Percentiles rank a stretch among this genome's conserved stretches.
Conservation (phyloP, 345 rosid species). For the Aquilaria yunnanensis region DNA sequence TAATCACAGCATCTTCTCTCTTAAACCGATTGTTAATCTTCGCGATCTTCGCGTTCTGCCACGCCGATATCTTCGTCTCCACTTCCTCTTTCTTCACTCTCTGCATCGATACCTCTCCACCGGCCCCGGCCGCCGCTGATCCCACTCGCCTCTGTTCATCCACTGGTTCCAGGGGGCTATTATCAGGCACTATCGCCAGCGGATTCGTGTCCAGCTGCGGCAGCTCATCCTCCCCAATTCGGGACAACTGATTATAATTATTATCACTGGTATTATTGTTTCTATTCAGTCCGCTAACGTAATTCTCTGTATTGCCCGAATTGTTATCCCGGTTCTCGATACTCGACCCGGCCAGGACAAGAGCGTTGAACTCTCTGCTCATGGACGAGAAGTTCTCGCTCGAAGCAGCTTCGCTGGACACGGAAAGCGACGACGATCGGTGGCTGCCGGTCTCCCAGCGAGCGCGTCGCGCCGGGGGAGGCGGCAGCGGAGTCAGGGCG, state of each 20-base stretch:
- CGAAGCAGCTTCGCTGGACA: conserved; percentile 38
- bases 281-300: conserved; percentile 9
- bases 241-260: conserved; percentile 27
- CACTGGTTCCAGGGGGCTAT: conserved; percentile 23
- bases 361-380: conserved; percentile 90
- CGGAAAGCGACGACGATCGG: conserved; percentile 34
- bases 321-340: conserved; percentile 25
- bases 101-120: conserved; percentile 46
- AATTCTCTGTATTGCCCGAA: not conserved
- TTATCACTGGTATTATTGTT: conserved; percentile 8
- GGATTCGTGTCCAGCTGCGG: conserved; percentile 61
- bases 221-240: conserved; percentile 63
- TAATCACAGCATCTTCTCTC: conserved; percentile 87
- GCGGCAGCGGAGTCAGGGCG: conserved; percentile 53
- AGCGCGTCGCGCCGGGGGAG: conserved; percentile 32
- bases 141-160: conserved; percentile 17
- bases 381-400: conserved; percentile 86
- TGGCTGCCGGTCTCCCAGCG: conserved; percentile 52
- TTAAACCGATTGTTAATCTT: conserved; percentile 89
- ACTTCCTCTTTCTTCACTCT: conserved; percentile 94
- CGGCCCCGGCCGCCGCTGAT: conserved; percentile 12
- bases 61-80: conserved; percentile 86
- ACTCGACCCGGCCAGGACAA: conserved; percentile 83
- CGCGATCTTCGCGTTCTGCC: conserved; percentile 86
- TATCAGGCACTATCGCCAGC: conserved; percentile 78